Evolutionary conservation across 352 stramenopile genomes (phyloP), one percentile per base, ranked within the genome.

Genomic region (Globisporangium emineosum): DNA sequence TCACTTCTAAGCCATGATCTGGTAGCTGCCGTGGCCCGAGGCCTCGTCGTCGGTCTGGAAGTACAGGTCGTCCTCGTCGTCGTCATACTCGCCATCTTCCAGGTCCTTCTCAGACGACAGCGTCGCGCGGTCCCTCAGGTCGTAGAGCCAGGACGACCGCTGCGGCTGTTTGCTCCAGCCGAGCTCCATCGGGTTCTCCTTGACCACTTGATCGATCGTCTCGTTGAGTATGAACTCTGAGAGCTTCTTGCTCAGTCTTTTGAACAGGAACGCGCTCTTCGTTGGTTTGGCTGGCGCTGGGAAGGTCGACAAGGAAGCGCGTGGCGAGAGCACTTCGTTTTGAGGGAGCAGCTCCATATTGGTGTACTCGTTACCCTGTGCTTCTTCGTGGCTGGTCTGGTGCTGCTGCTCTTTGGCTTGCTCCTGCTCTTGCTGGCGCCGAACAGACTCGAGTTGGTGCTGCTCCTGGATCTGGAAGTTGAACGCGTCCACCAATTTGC

Each of bases 401-500:
- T 51, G n/a, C 9, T 30, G 37, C 23, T 27, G 7, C n/a, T 27
- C 12, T 10, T 1, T n/a, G 21, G 17, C 2, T 42, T 25, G 40
- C 27, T 60, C 8, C 47, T 62, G n/a, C 12, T 52, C 5, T 21
- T 43, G 45, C 30, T 49, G 40, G 35, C 10, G 25, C n/a, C 25
- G 23, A 43, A 10, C 58, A 17, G 54, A 17, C 15, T 21, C 21
- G 15, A 51, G n/a, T 25, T 47, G 40, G 40, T 33, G 23, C n/a
- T 43, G 37, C 56, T 66, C 55, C 25, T 67, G 52, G 43, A 86
- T 68, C 43, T 72, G 70, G 52, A 86, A 86, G 53, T 67, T 43
- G 43, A 67, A 67, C 32, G 75, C 67, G 49, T 83, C 73, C 40
- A 84, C 72, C 19, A 86, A 47, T 45, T 50, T 67, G 43, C 70